phyloP scores from a whole-genome alignment of 768 basidiomycete genomes.

The Amyloporia xantha region DNA sequence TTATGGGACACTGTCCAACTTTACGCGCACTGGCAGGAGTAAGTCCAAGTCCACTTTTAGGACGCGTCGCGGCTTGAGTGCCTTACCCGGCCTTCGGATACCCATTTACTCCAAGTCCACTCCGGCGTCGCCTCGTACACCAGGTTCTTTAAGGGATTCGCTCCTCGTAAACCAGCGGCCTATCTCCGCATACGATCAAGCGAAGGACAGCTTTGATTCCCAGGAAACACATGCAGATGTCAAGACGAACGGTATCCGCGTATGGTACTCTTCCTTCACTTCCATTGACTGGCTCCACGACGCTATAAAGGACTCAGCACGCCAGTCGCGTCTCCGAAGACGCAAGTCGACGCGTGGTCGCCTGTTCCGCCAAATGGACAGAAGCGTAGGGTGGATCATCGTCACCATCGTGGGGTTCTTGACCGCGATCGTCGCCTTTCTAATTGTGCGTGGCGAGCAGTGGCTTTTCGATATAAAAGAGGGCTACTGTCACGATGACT shows the following conservation, averaged over 20 bases:
- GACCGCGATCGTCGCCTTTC: slow-evolving; percentile 80
- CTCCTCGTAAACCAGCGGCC: slow-evolving; percentile 47
- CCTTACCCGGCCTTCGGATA: slow-evolving; percentile 30
- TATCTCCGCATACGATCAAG: slow-evolving; percentile 66
- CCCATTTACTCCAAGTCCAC: slow-evolving; percentile 26
- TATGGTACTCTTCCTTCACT: slow-evolving; percentile 89
- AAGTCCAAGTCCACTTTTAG: slow-evolving; percentile 20
- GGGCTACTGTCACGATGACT: slow-evolving; percentile 68
- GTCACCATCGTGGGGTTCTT: slow-evolving; percentile 85
- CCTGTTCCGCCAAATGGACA: slow-evolving; percentile 59
- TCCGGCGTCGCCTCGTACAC: slow-evolving; percentile 31
- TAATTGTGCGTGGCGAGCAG: slow-evolving; percentile 81
- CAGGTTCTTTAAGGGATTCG: slow-evolving; percentile 28
- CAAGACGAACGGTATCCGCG: slow-evolving; percentile 80
- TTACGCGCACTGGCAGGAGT: neutral
- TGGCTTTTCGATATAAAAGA: slow-evolving; percentile 91
- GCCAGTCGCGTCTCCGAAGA: slow-evolving; percentile 65
- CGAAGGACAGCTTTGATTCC: slow-evolving; percentile 22
- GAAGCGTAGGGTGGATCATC: slow-evolving; percentile 81
- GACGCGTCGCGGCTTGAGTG: slow-evolving; percentile 31
- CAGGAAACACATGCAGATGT: slow-evolving; percentile 45
- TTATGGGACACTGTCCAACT: slow-evolving; percentile 50
- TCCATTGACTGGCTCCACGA: slow-evolving; percentile 97
- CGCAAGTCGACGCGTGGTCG: slow-evolving; percentile 66
- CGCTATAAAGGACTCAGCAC: slow-evolving; percentile 86